A percentile compares a stretch with the other conserved stretches of the same genome.
These are phyloP conservation scores for Beauveria asiatica DNA, from an alignment of 2,329 filamentous ascomycete species.

Conservation along the genomic window DNA sequence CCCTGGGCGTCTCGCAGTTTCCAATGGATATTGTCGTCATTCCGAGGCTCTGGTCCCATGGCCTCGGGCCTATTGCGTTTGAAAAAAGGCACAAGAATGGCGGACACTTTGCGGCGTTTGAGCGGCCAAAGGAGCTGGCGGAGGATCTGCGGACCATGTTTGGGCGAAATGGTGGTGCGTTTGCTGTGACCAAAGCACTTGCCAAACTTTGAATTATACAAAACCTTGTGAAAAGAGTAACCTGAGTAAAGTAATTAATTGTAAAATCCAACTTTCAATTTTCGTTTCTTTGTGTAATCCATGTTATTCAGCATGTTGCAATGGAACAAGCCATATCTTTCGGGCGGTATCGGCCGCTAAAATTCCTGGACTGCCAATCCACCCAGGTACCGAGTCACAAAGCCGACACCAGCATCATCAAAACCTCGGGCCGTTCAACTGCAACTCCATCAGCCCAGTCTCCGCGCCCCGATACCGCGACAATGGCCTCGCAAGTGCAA, in stretches of 20 bases:
- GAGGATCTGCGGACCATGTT: slow-evolving; percentile 48
- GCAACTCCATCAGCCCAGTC: neutral
- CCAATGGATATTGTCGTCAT: slow-evolving; percentile 46
- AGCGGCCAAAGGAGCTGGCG: slow-evolving; percentile 41
- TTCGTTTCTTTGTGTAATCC: too few relatives aligned
- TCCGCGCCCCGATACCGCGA: neutral
- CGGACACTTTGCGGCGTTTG: slow-evolving; percentile 50
- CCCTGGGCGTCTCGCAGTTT: slow-evolving; percentile 40
- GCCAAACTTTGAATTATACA: neutral
- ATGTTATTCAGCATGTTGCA: too few relatives aligned
- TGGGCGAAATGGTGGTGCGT: slow-evolving; percentile 37
- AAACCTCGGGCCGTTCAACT: neutral
- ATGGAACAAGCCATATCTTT: neutral
- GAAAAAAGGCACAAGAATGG: slow-evolving; percentile 39
- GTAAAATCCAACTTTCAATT: too few relatives aligned
- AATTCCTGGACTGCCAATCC: neutral
- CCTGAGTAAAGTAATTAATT: neutral
- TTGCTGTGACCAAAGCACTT: slow-evolving; percentile 23
- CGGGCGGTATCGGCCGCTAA: slow-evolving; percentile 8
- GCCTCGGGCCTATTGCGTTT: slow-evolving; percentile 48
- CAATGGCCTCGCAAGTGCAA: slow-evolving; percentile 11
- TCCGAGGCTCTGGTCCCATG: slow-evolving; percentile 45
- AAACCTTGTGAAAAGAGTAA: neutral
- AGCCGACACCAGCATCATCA: slow-evolving; percentile 2
- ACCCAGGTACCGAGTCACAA: neutral